Evolutionary conservation across 139 green algal genomes (phyloP), one percentile per base, ranked within the genome.

Genomic region (Micromonas pusilla): DNA sequence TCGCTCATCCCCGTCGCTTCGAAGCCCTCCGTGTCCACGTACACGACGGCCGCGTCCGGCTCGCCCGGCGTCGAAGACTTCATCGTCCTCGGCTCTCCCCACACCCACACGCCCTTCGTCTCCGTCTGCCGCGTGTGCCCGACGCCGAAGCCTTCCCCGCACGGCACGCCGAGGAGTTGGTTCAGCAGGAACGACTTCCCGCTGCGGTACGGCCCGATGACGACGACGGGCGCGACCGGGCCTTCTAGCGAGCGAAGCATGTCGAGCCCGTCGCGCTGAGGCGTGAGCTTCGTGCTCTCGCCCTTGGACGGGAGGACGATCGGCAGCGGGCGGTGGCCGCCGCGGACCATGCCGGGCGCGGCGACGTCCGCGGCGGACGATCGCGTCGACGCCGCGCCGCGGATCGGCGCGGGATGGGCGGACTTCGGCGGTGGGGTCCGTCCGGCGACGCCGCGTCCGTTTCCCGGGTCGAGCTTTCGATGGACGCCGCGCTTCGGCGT

Each of bases 31-130:
- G 93, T 97, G 87, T 97, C 93, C 0, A 97, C 75, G 70, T 88
- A 97, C 68, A 97, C 68, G n/a, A 96, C 65, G 78, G 84, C 83
- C 54, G 74, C 33, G 57, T 36, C 54, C 28, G 38, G 33, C n/a
- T 70, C 63, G 19, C 70, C 53, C n/a, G n/a, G n/a, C n/a, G n/a
- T n/a, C n/a, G n/a, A n/a, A n/a, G n/a, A n/a, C n/a, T n/a, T n/a
- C 36, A 93, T 79, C 21, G 52, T 73, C 4, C 83, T 13, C 1
- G 90, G 86, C 72, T 92, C 83, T 21, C 93, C 87, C 93, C 93
- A 97, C 30, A 97, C 45, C 93, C 93, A 97, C 20, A 96, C 86
- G 23, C 92, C 92, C 80, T 97, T 97, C 19, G 93, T 97, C 82
- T 97, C 87, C 2, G 93, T 97, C 33, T 87, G 81, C 0, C 93